Evolutionary conservation across 139 green algal genomes (phyloP).

Genomic region (Chlorella sp.): DNA sequence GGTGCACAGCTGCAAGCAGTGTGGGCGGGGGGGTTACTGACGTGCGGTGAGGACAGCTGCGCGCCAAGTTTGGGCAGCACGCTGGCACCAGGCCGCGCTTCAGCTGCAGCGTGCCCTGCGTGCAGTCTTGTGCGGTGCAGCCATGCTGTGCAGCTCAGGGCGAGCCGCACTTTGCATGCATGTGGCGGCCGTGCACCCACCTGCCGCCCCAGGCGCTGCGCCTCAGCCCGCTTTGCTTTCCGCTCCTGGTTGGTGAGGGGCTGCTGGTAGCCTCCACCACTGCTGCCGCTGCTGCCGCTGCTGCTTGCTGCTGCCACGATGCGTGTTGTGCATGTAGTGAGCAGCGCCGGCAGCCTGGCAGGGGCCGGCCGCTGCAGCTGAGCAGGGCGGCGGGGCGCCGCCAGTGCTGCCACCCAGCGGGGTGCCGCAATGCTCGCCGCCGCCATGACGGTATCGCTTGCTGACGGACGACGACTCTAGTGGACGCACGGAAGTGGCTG

Average conservation of each 20-base stretch:
- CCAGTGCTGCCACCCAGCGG: neutral
- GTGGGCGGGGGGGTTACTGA: too few relatives aligned
- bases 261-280: conserved; percentile 15
- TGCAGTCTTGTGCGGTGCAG: too few relatives aligned
- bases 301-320: neutral
- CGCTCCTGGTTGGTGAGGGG: conserved; percentile 22
- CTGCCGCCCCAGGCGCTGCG: conserved; percentile 23
- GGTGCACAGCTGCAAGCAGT: conserved; percentile 20
- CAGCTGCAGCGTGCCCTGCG: too few relatives aligned
- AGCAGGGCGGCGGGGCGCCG: neutral
- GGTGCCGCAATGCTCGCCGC: neutral
- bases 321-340: neutral
- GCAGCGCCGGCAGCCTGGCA: neutral
- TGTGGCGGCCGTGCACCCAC: neutral
- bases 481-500: too few relatives aligned
- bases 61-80: too few relatives aligned
- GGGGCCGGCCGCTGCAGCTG: neutral
- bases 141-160: neutral
- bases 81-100: too few relatives aligned
- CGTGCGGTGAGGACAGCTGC: too few relatives aligned
- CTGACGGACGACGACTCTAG: too few relatives aligned
- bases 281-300: neutral
- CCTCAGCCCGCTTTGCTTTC: conserved; percentile 26
- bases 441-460: too few relatives aligned
- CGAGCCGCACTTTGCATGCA: neutral